Evolutionary conservation across 108 stramenopile genomes (phyloP), one percentile per base, ranked within the genome.

Genomic region (Epipyxis sp.): DNA sequence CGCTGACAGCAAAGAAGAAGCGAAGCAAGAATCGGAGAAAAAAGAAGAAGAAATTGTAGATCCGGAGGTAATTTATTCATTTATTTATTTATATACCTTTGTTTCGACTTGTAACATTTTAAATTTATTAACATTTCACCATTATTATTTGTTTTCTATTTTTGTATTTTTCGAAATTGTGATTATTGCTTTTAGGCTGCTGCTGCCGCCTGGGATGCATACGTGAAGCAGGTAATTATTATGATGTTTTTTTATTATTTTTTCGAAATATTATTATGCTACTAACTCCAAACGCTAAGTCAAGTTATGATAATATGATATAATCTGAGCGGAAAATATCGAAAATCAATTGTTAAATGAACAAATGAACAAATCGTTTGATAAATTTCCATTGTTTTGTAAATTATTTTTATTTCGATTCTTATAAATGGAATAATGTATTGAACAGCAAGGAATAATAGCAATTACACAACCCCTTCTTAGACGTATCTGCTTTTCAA

Each of bases 191-290:
- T 13, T 65, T 25, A 3, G 3, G 61, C 3, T 16, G 61, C 61
- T 29, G 35, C 61, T 35, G 13, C 3, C 20, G 61, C 61, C 20
- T 65, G 61, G 61, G 61, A 65, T 32, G 61, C 61, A 32, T 65
- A 65, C 61, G 6, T 32, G 34, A 65, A 65, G 61, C 46, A 50
- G 46, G 46, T 50, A 20, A 50, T 6, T 50, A 20, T 20, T 50
- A 50, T 50, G 20, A 13, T 13, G 46, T n/a, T n/a, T n/a, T n/a
- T 6, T 13, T 50, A 50, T 20, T 50, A 6, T 50, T 6, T 50
- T 50, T 50, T 50, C 46, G 20, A 50, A 50, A 50, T 50, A 20
- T 50, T 50, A 13, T 20, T 50, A 13, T 50, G 46, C 46, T 50
- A 20, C 6, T 50, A 50, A n/a, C n/a, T n/a, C n/a, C n/a, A n/a